phyloP scores from a whole-genome alignment of 1,139 yeast species.

The Blastobotrys indianensis region DNA sequence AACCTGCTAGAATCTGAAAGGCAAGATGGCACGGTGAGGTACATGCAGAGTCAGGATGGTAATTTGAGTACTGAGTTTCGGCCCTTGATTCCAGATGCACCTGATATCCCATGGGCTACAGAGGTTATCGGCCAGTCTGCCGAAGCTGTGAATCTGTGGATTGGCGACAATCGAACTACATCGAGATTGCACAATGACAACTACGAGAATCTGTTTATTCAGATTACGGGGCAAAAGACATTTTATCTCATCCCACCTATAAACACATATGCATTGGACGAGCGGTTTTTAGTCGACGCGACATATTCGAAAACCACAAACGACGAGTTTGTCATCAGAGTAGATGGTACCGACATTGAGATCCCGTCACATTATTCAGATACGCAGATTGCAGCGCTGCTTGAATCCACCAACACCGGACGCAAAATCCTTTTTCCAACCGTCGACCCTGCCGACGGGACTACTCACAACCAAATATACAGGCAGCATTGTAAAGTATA shows the following conservation, averaged over 20 bases:
- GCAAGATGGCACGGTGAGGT: conserved; percentile 16
- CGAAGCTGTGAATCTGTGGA: conserved; percentile 37
- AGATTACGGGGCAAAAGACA: conserved; percentile 32
- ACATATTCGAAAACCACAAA: conserved; percentile 20
- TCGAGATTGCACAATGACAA: conserved; percentile 39
- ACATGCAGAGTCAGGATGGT: conserved; percentile 37
- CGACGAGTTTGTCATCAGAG: conserved; percentile 12
- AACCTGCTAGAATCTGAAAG: conserved; percentile 12
- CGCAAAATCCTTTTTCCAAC: conserved; percentile 31
- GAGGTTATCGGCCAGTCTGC: conserved; percentile 26
- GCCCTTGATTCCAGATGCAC: conserved; percentile 21
- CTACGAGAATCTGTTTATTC: conserved; percentile 36
- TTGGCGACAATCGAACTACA: conserved; percentile 33
- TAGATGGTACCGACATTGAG: conserved; percentile 18
- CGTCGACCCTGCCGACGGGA: conserved; percentile 27
- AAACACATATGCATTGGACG: conserved; percentile 29
- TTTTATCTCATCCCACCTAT: conserved; percentile 36
- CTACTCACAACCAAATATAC: conserved; percentile 18
- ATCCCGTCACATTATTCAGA: conserved; percentile 10
- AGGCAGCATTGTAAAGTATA: conserved; percentile 23
- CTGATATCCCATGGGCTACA: conserved; percentile 25
- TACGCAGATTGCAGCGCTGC: conserved; percentile 9
- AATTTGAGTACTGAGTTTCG: conserved; percentile 29
- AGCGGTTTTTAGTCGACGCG: conserved; percentile 26
- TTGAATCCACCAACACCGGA: conserved; percentile 1